A percentile compares a stretch with the other conserved stretches of the same genome.
phyloP scores from a whole-genome alignment of 768 basidiomycete species.

The Xerocomellus dryophilus region DNA sequence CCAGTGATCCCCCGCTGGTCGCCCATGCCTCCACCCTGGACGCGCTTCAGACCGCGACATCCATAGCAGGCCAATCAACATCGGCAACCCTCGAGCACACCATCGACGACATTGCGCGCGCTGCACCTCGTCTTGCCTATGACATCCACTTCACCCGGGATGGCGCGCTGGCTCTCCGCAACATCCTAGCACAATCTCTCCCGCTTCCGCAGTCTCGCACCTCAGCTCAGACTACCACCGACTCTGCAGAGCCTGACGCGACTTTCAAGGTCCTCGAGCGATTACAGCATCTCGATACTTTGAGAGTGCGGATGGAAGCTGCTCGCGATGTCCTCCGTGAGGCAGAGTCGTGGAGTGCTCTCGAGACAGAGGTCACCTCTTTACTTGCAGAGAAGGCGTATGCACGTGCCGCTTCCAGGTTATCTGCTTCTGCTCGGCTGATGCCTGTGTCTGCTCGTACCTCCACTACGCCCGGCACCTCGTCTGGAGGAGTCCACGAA shows the following conservation, averaged over 20 bases:
- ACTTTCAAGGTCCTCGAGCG: slow-evolving; percentile 70
- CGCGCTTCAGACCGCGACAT: slow-evolving; percentile 72
- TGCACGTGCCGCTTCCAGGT: slow-evolving; percentile 85
- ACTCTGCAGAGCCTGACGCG: slow-evolving; percentile 30
- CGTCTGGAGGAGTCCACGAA: slow-evolving; percentile 52
- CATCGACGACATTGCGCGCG: slow-evolving; percentile 90
- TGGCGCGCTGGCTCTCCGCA: slow-evolving; percentile 74
- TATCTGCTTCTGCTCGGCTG: slow-evolving; percentile 84
- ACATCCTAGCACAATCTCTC: slow-evolving; percentile 53
- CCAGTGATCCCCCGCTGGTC: slow-evolving; percentile 20
- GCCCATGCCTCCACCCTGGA: slow-evolving; percentile 73
- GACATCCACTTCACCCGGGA: slow-evolving; percentile 98
- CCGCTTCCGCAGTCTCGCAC: slow-evolving; percentile 28
- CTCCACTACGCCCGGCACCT: slow-evolving; percentile 45
- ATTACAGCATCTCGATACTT: slow-evolving; percentile 76
- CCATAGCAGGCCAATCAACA: slow-evolving; percentile 86
- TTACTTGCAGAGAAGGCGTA: slow-evolving; percentile 79
- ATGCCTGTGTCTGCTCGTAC: slow-evolving; percentile 94
- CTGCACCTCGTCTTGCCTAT: slow-evolving; percentile 87
- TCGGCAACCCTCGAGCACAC: slow-evolving; percentile 80
- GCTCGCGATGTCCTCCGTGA: slow-evolving; percentile 87
- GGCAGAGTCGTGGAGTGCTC: slow-evolving; percentile 94
- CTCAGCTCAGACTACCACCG: not conserved
- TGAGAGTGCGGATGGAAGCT: slow-evolving; percentile 85
- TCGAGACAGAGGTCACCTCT: slow-evolving; percentile 88